Base-by-base conservation (phyloP, 768 basidiomycete species). In the Lactifluus pinguis region DNA sequence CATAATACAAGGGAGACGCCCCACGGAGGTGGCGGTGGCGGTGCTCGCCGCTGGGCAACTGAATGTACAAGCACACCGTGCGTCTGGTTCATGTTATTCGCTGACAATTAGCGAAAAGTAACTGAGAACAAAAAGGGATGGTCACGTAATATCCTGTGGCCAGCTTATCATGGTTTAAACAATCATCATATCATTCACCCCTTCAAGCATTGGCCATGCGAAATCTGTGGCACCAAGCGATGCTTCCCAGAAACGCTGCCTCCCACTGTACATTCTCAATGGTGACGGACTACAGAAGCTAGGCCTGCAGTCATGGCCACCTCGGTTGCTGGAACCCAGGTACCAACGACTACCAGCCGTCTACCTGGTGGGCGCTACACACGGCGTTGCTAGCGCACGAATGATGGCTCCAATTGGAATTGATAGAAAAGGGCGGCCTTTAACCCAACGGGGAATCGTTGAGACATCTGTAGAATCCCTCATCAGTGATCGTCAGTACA, bases 51-150 rank as follows among this genome's bases (percentile, higher is more conserved):
- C 32, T 6, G 32, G 32, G 9, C 9, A 11, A 25, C 25, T 38
- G 38, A 38, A 38, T 11, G 10, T 38, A 38, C 38, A 38, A 38
- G 9, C 8, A 7, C 5, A 19, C 44, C 41, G 41, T 17, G 14
- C 41, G 44, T 55, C 42, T 32, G 29, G 10, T 21, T 17, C 39
- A 32, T 14, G 38, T 44, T 21, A 32, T 51, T 59, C 50, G 42
- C 50, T 52, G 42, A 59, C 57, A 52, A 36, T 44, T 52, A 52
- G 57, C 50, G 50, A 50, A 45, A 32, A 42, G 30, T 42, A 42
- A 39, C 14, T 39, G 38, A 13, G 3, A 42, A 38, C 38, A 38
- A 38, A 34, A 38, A 38, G 38, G 10, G 38, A 11, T 38, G 38
- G 8, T 5, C 32, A 34, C 32, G 38, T 38, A 13, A 13, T 38